phyloP scores from a whole-genome alignment of 2,329 filamentous ascomycete genomes.

The Fusarium tuaranense region DNA sequence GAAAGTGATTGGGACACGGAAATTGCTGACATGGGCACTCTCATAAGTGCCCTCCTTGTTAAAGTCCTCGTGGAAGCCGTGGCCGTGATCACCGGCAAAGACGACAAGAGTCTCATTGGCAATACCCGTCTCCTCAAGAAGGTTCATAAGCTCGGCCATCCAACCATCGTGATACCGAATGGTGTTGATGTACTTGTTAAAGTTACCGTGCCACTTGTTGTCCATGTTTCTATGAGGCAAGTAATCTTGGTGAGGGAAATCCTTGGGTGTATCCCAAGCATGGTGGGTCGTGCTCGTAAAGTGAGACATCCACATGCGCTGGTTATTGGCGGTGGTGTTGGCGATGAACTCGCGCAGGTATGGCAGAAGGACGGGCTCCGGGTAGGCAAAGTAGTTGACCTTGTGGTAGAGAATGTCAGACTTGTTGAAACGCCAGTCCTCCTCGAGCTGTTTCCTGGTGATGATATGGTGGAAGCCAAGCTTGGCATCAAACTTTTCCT shows the following conservation, averaged over 20 bases:
- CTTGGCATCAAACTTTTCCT: constrained; percentile 47
- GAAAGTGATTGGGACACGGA: constrained; percentile 49
- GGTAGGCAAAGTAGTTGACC: constrained; percentile 51
- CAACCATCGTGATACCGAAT: constrained; percentile 49
- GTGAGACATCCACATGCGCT: constrained; percentile 52
- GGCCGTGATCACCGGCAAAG: constrained; percentile 50
- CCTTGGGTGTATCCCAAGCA: constrained; percentile 43
- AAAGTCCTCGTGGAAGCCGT: constrained; percentile 50
- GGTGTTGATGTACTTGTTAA: constrained; percentile 50
- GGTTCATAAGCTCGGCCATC: constrained; percentile 47
- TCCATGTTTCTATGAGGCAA: constrained; percentile 41
- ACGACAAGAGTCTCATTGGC: constrained; percentile 51
- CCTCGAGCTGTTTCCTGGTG: constrained; percentile 46
- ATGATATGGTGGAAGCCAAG: constrained; percentile 50
- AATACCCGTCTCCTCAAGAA: constrained; percentile 49
- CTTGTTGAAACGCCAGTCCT: constrained; percentile 38
- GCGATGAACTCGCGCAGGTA: constrained; percentile 49
- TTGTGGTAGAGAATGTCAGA: constrained; percentile 40
- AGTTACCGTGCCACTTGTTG: constrained; percentile 43
- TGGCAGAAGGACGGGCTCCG: constrained; percentile 46
- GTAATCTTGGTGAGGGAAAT: constrained; percentile 38
- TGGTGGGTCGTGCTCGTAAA: constrained; percentile 53
- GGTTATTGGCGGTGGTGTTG: constrained; percentile 48
- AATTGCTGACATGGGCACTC: constrained; percentile 46
- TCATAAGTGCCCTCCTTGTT: constrained; percentile 49